Evolutionary conservation across 441 rosid species (phyloP).

Genomic region (Macaranga tanarius): DNA sequence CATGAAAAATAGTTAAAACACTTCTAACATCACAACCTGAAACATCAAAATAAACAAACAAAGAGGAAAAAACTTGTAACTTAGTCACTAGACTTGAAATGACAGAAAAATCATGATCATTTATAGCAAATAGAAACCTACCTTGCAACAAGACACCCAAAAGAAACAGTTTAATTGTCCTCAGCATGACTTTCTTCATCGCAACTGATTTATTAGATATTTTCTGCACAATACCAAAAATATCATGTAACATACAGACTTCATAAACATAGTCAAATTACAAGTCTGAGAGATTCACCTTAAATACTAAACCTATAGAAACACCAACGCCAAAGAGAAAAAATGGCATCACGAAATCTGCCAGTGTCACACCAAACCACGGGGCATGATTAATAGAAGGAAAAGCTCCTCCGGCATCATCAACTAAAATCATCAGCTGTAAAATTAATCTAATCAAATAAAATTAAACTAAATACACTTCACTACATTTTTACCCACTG

Average conservation of each 20-base stretch:
- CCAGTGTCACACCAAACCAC: constrained; percentile 59
- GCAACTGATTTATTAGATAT: constrained; percentile 44
- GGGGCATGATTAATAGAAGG: constrained; percentile 61
- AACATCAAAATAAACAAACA: background rate
- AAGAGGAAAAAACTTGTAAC: background rate
- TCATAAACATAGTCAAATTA: background rate
- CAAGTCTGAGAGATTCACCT: constrained; percentile 33
- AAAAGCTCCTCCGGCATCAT: constrained; percentile 65
- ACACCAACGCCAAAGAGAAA: constrained; percentile 61
- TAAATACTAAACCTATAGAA: constrained; percentile 45
- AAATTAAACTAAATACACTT: background rate
- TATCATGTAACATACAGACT: too few species aligned
- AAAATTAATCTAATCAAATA: constrained; percentile 1
- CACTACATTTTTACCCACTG: too few species aligned
- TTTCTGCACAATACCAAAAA: constrained; percentile 38
- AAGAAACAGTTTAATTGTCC: constrained; percentile 48
- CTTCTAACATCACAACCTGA: background rate
- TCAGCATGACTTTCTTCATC: constrained; percentile 43
- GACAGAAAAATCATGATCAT: background rate
- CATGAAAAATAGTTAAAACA: background rate
- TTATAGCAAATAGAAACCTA: constrained; percentile 17
- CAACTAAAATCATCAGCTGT: constrained; percentile 65
- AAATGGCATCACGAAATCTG: constrained; percentile 66
- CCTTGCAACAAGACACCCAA: constrained; percentile 63
- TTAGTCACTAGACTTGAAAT: background rate